Evolutionary conservation across 768 basidiomycete genomes (phyloP), one percentile per base, ranked within the genome.

Genomic region (Auriscalpium vulgare): DNA sequence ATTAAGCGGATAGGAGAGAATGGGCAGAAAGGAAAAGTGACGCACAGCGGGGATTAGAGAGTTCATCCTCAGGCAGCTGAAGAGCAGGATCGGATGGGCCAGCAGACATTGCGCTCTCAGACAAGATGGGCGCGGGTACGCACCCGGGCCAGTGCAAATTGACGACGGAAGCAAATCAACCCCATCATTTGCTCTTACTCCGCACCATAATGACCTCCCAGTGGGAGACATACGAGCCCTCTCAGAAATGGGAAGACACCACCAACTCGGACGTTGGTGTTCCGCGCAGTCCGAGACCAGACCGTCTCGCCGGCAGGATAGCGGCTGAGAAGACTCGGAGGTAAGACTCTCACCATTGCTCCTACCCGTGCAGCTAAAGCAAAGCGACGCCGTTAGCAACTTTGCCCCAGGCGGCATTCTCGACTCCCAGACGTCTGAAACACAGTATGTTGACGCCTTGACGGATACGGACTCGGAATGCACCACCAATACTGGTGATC

Each of bases 351-450:
- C 10, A 1, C 5, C 17, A 6, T 6, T 16, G 14, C 3, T 11
- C 47, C 17, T 29, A 9, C 8, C 10, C 4, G 7, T 10, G 49
- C 34, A 14, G 34, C 34, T 3, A 7, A 7, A 9, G 11, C 4
- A 34, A 29, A 23, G 23, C 23, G 23, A 29, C 23, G 23, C 23
- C 29, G 8, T 47, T 11, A 35, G 43, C 9, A 2, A 8, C 36
- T 52, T 56, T 38, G 37, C 58, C 38, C 64, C 67, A 38, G 45
- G 51, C 1, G 51, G 51, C 8, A 37, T 37, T 4, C 51, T 51
- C 36, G 36, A 51, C 17, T 38, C 51, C 11, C 51, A 51, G 17
- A 51, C 51, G 5, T 38, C 51, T 3, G 51, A 51, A 6, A 38
- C 51, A 9, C 51, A 51, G 35, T 50, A 34, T 29, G 13, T 50